These are phyloP conservation scores for Coniella lustricola DNA, from an alignment of 2,329 filamentous ascomycete species.

Conservation along the genomic window DNA sequence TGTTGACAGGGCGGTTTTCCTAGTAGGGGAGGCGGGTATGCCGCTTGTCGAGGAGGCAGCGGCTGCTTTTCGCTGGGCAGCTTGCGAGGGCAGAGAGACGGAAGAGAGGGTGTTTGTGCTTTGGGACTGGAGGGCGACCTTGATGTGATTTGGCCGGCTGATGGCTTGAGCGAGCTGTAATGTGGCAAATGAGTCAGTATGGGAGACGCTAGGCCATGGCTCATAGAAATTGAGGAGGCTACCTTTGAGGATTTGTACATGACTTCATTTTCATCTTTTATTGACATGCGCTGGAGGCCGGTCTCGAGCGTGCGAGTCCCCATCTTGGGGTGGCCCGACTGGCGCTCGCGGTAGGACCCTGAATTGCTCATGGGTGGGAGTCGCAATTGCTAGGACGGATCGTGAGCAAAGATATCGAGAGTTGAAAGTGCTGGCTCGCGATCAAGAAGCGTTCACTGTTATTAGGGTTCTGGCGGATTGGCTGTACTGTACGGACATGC, in stretches of 20 bases:
- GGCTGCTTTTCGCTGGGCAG: constrained; percentile 44
- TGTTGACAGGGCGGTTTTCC: constrained; percentile 25
- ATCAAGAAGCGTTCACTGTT: not conserved
- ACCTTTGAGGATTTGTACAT: constrained; percentile 72
- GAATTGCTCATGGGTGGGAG: not conserved
- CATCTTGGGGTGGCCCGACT: constrained; percentile 37
- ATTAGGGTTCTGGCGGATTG: not conserved
- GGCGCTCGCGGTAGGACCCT: not conserved
- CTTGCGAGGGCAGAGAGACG: constrained; percentile 61
- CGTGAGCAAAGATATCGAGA: no score
- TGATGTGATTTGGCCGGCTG: constrained; percentile 75
- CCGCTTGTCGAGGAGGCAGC: constrained; percentile 19
- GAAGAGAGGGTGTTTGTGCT: constrained; percentile 60
- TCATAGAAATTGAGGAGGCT: constrained; percentile 17
- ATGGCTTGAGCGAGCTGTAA: constrained; percentile 43
- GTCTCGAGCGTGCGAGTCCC: constrained; percentile 68
- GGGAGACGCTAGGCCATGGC: not conserved
- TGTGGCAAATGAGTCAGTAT: constrained; percentile 20
- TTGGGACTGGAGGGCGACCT: constrained; percentile 74
- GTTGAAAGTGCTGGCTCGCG: not conserved
- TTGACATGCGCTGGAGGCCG: constrained; percentile 82
- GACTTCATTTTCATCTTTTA: constrained; percentile 79
- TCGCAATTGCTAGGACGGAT: no score
- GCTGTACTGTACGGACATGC: not conserved
- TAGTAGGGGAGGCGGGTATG: constrained; percentile 17